Evolutionary conservation across 768 basidiomycete species (phyloP), one percentile per base, ranked within the genome.

Genomic region (Termitomyces sp.): DNA sequence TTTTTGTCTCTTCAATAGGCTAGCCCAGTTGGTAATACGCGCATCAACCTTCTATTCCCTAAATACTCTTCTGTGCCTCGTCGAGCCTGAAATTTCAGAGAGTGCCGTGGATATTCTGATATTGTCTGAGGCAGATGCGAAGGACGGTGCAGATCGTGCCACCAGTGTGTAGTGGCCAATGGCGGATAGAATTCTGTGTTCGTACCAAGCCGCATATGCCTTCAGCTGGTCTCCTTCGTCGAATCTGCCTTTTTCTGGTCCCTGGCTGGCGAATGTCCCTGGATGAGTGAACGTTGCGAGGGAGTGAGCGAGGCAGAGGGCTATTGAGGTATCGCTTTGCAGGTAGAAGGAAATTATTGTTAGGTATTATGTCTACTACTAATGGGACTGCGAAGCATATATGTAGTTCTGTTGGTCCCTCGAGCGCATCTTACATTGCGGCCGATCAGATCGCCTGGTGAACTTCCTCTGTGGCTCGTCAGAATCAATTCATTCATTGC

Each of bases 1-100:
- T n/a, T n/a, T n/a, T n/a, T n/a, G n/a, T n/a, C n/a, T n/a, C n/a
- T 81, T 74, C 74, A 78, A 60, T 78, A 79, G 24, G 74, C 71
- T 22, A 82, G 67, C 1, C 73, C 76, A 2, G 80, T 64, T 5
- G 79, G 78, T 4, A 79, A 56, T 36, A 80, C 66, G 18, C 80
- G 74, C 75, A 80, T 76, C 39, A 80, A 64, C 50, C 76, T 78
- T 8, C 76, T 79, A 60, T 78, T 79, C 10, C 76, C 76, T 24
- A 68, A 67, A 55, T 56, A 72, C 0, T 55, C 40, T 7, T 71
- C 64, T 1, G 60, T 63, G 18, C 59, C 53, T 13, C 79, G 60
- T 18, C 68, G 53, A 3, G 58, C 57, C 14, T 64, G 64, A 54
- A 80, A 74, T 18, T 54, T 74, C n/a, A n/a, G n/a, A n/a, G n/a